Conservation (phyloP, 2,329 filamentous ascomycete species). For the Helotiales sp. region DNA sequence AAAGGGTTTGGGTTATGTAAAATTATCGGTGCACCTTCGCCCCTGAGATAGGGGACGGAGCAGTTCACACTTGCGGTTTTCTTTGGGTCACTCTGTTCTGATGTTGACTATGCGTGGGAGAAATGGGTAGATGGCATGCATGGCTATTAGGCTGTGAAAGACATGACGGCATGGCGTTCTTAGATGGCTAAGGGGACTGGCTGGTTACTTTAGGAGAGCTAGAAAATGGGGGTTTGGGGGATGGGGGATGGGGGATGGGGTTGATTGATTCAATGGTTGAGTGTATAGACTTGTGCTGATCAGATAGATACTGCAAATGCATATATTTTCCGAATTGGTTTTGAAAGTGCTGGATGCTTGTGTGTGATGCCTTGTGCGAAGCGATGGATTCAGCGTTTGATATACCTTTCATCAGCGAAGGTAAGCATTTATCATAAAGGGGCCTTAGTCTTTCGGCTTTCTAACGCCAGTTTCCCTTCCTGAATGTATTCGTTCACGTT, state of each 20-base stretch:
- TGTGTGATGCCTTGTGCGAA: too few species aligned
- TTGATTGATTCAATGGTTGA: background rate
- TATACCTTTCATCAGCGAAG: too few species aligned
- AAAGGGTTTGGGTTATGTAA: background rate
- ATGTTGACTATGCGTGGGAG: background rate
- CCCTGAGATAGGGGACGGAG: background rate
- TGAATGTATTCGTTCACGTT: background rate
- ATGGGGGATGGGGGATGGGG: background rate
- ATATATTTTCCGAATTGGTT: background rate
- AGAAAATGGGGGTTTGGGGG: background rate
- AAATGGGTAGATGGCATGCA: background rate
- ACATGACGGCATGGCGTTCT: slow-evolving; percentile 9
- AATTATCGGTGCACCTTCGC: background rate
- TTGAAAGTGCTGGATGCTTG: too few species aligned
- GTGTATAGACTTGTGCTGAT: background rate
- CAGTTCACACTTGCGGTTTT: background rate
- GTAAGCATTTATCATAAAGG: too few species aligned
- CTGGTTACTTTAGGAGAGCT: background rate
- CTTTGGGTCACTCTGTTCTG: background rate
- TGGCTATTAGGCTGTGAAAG: slow-evolving; percentile 5
- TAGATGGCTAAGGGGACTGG: slow-evolving; percentile 5
- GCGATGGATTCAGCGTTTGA: too few species aligned
- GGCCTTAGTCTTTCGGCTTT: too few species aligned
- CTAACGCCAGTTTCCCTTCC: too few species aligned
- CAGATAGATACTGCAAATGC: background rate